phyloP scores from a whole-genome alignment of 768 basidiomycete species.

The Lentinula detonsa region DNA sequence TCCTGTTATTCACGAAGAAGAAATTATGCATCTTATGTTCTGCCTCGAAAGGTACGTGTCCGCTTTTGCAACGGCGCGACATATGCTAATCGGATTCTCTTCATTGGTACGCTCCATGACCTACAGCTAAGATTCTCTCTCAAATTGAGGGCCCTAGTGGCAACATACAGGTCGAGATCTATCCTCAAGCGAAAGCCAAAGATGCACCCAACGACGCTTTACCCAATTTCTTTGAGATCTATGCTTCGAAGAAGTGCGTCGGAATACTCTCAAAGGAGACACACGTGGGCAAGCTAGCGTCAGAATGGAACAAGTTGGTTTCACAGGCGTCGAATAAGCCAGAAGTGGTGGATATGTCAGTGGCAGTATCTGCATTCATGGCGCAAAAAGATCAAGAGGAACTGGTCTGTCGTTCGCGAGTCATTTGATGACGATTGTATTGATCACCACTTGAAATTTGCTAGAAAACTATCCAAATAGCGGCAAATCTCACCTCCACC shows the following conservation, averaged over 20 bases:
- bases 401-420: slow-evolving; percentile 40
- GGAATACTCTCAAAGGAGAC: slow-evolving; percentile 80
- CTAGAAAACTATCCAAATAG: slow-evolving; percentile 74
- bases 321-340: slow-evolving; percentile 52
- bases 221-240: slow-evolving; percentile 57
- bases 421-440: slow-evolving; percentile 3
- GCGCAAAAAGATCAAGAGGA: slow-evolving; percentile 91
- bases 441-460: slow-evolving; percentile 3
- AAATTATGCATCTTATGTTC: slow-evolving; percentile 80
- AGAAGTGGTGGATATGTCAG: slow-evolving; percentile 73
- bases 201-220: slow-evolving; percentile 72
- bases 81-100: slow-evolving; percentile 6
- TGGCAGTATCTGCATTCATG: slow-evolving; percentile 72
- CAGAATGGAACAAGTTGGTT: slow-evolving; percentile 77
- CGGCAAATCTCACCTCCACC: slow-evolving; percentile 77
- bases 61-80: not conserved
- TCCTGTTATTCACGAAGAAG: slow-evolving; percentile 76
- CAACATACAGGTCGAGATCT: slow-evolving; percentile 65
- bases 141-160: slow-evolving; percentile 61
- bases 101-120: slow-evolving; percentile 1
- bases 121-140: slow-evolving; percentile 74
- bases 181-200: slow-evolving; percentile 75
- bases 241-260: slow-evolving; percentile 56
- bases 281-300: slow-evolving; percentile 78
- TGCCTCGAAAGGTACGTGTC: slow-evolving; percentile 70